Percentiles rank a stretch among this genome's conserved stretches.
phyloP scores from a whole-genome alignment of 2,329 filamentous ascomycete genomes.

The Ustulina deusta region DNA sequence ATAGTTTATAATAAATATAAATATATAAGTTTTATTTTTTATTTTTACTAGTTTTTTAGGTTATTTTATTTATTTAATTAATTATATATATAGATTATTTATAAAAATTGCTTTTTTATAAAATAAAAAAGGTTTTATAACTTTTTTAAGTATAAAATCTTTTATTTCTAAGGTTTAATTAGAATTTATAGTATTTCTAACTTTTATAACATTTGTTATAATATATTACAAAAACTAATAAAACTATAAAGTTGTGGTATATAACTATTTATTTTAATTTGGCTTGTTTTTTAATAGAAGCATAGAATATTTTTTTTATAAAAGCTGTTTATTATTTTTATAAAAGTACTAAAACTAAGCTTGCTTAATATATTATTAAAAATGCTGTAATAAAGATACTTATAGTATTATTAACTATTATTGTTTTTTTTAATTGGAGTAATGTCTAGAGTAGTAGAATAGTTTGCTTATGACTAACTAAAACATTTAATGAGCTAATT shows the following conservation, averaged over 20 bases:
- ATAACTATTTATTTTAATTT: too few species aligned
- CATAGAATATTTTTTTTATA: too few species aligned
- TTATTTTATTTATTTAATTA: constrained; percentile 7
- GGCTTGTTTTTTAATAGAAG: too few species aligned
- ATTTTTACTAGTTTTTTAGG: neutral
- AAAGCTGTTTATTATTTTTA: too few species aligned
- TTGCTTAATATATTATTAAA: too few species aligned
- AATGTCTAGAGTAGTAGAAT: neutral
- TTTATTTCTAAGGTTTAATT: neutral
- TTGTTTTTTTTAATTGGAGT: neutral
- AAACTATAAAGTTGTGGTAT: too few species aligned
- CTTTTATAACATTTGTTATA: neutral
- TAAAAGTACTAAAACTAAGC: too few species aligned
- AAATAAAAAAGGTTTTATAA: neutral
- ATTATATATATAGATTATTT: constrained; percentile 7
- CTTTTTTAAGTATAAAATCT: neutral
- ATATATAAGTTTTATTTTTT: constrained; percentile 11
- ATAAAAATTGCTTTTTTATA: neutral
- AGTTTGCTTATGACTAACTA: neutral
- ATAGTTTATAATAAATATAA: constrained; percentile 11
- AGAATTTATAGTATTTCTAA: neutral
- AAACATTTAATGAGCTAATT: neutral
- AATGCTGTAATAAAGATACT: too few species aligned
- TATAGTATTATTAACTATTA: too few species aligned
- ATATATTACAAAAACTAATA: too few species aligned